phyloP scores from a whole-genome alignment of 495 filamentous ascomycete species.

The Tuber magnatum region DNA sequence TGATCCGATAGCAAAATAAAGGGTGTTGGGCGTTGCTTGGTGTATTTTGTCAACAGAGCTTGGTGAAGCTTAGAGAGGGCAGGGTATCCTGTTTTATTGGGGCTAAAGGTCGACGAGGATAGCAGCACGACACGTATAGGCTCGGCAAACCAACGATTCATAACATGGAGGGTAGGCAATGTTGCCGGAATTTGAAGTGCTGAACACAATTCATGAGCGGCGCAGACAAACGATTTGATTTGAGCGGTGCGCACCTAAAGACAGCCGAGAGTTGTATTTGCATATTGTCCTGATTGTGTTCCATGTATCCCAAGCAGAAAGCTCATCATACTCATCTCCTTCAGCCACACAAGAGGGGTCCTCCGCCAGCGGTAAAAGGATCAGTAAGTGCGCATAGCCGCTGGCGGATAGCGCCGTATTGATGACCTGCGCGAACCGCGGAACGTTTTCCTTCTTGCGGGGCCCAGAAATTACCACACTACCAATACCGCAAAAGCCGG shows the following conservation, averaged over 20 bases:
- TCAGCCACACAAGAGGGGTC: slow-evolving; percentile 42
- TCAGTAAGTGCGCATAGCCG: slow-evolving; percentile 67
- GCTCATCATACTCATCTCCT: slow-evolving; percentile 29
- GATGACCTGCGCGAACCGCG: slow-evolving; percentile 78
- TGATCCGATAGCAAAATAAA: slow-evolving; percentile 38
- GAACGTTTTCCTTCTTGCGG: slow-evolving; percentile 42
- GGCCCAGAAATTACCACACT: slow-evolving; percentile 79
- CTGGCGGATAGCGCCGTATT: slow-evolving; percentile 67
- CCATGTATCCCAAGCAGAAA: slow-evolving; percentile 81
- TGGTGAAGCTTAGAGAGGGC: slow-evolving; percentile 78
- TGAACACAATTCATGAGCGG: slow-evolving; percentile 41
- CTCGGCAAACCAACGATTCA: slow-evolving; percentile 90
- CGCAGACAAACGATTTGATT: slow-evolving; percentile 6
- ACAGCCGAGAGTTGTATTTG: slow-evolving; percentile 73
- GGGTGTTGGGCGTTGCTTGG: slow-evolving; percentile 47
- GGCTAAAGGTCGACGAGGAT: slow-evolving; percentile 59
- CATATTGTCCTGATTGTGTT: slow-evolving; percentile 76
- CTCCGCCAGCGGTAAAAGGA: slow-evolving; percentile 76
- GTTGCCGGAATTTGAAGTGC: slow-evolving; percentile 73
- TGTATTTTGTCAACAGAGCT: slow-evolving; percentile 64
- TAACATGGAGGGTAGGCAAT: slow-evolving; percentile 63
- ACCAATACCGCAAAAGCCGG: slow-evolving; percentile 81
- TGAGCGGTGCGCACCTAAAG: slow-evolving; percentile 65
- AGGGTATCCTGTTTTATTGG: slow-evolving; percentile 72
- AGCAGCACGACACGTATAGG: slow-evolving; percentile 75